Evolutionary conservation across 805 yeast genomes (phyloP).

Genomic region (Myxozyma vanderwaltii): DNA sequence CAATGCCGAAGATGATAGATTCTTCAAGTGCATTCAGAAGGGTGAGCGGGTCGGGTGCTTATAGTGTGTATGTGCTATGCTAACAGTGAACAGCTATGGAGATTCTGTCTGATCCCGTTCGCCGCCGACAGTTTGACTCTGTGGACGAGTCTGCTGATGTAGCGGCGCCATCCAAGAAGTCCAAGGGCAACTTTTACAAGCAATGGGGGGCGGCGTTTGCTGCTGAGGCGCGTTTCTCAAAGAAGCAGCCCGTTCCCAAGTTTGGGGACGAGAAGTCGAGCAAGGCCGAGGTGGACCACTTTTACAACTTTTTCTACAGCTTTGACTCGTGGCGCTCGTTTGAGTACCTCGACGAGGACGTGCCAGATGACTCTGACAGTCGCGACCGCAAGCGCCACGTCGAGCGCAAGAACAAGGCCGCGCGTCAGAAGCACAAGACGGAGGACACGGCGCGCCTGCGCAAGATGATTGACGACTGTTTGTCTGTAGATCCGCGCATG

Average conservation of each 20-base stretch:
- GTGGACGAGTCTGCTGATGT: conserved; percentile 90
- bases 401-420: conserved; percentile 95
- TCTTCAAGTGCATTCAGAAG: conserved; percentile 97
- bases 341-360: conserved; percentile 98
- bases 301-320: conserved; percentile 90
- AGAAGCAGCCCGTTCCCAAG: conserved; percentile 81
- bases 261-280: conserved; percentile 70
- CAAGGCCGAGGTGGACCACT: conserved; percentile 75
- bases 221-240: conserved; percentile 89
- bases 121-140: conserved; percentile 93
- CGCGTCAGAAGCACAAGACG: conserved; percentile 95
- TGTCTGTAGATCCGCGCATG: conserved; percentile 92
- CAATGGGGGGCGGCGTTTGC: conserved; percentile 92
- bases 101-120: conserved; percentile 77
- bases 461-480: conserved; percentile 84
- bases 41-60: too few relatives aligned
- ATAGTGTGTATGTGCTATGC: too few relatives aligned
- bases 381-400: conserved; percentile 99
- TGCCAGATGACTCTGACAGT: conserved; percentile 98
- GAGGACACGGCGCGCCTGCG: conserved; percentile 91
- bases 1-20: conserved; percentile 81
- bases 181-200: conserved; percentile 79
- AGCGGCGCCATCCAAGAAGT: conserved; percentile 66
- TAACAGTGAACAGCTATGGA: too few relatives aligned
- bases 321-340: conserved; percentile 98